These are phyloP conservation scores for Alternaria angustiovoidea DNA, from an alignment of 2,329 filamentous ascomycete species.

Conservation along the genomic window DNA sequence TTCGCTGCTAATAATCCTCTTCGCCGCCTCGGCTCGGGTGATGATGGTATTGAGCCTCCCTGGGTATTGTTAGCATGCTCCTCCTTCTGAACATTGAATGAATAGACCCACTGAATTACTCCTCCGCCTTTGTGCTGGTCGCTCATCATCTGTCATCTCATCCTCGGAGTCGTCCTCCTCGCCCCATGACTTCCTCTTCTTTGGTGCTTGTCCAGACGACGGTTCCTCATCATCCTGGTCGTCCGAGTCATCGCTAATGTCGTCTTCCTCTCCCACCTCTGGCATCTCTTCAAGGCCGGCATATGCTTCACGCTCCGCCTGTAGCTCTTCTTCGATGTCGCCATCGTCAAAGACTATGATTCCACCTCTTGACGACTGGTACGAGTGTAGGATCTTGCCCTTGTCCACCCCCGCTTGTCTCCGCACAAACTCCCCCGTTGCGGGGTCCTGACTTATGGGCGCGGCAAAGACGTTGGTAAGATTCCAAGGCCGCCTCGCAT, in stretches of 20 bases:
- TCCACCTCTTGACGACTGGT: conserved; percentile 81
- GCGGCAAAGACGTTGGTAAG: conserved; percentile 91
- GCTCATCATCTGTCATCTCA: conserved; percentile 74
- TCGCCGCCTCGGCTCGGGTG: conserved; percentile 69
- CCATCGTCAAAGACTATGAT: conserved; percentile 96
- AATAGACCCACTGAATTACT: conserved; percentile 80
- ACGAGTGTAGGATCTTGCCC: conserved; percentile 75
- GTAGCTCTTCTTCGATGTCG: conserved; percentile 86
- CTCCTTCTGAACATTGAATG: conserved; percentile 14
- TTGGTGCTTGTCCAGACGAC: conserved; percentile 47
- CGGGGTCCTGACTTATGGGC: conserved; percentile 51
- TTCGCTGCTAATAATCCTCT: conserved; percentile 60
- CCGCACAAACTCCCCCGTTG: conserved; percentile 58
- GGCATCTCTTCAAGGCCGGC: conserved; percentile 90
- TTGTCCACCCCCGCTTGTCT: conserved; percentile 72
- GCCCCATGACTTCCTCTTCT: conserved; percentile 53
- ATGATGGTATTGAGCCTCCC: conserved; percentile 69
- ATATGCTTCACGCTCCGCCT: conserved; percentile 80
- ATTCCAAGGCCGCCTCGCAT: conserved; percentile 93
- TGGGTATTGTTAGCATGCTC: conserved; percentile 49
- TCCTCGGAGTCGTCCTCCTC: conserved; percentile 70
- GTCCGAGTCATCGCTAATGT: conserved; percentile 65
- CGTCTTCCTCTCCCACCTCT: conserved; percentile 77
- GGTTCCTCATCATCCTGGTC: conserved; percentile 47
- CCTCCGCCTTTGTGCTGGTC: conserved; percentile 79